phyloP scores from a whole-genome alignment of 345 rosid species.

The Melaleuca quinquenervia region DNA sequence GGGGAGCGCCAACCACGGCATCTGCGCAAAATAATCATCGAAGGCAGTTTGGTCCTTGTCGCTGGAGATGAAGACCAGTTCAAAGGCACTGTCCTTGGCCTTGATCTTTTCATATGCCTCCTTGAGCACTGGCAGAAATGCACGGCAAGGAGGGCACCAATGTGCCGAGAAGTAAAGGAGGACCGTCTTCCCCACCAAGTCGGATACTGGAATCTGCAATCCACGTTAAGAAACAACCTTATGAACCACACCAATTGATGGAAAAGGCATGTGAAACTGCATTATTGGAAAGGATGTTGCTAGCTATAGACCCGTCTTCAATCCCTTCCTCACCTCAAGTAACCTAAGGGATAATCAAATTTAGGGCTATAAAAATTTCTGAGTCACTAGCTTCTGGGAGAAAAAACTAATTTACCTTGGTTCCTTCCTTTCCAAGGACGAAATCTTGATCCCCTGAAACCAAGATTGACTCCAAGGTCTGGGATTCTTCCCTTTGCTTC shows the following conservation, averaged over 20 bases:
- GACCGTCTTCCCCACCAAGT: constrained; percentile 26
- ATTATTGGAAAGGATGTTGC: not conserved
- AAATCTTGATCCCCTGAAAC: constrained; percentile 8
- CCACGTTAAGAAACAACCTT: not conserved
- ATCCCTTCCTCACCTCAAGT: not conserved
- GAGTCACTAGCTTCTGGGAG: not conserved
- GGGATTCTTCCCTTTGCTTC: constrained; percentile 7
- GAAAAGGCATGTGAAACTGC: not conserved
- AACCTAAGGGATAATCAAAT: not conserved
- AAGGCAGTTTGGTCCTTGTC: constrained; percentile 27
- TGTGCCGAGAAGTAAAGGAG: constrained; percentile 42
- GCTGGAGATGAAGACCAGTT: constrained; percentile 29
- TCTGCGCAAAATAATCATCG: constrained; percentile 11
- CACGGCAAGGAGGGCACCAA: constrained; percentile 34
- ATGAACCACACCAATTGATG: not conserved
- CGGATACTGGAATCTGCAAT: constrained; percentile 23
- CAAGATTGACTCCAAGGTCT: constrained; percentile 11
- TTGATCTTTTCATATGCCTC: constrained; percentile 26
- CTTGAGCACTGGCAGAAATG: constrained; percentile 23
- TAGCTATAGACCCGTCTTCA: not conserved
- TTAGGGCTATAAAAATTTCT: not conserved
- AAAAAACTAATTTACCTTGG: constrained; percentile 1
- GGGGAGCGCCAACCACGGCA: constrained; percentile 44
- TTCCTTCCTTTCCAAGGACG: constrained; percentile 11
- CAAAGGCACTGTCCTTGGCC: constrained; percentile 19